phyloP scores from a whole-genome alignment of 768 basidiomycete genomes.

The Rubroboletus satanas region DNA sequence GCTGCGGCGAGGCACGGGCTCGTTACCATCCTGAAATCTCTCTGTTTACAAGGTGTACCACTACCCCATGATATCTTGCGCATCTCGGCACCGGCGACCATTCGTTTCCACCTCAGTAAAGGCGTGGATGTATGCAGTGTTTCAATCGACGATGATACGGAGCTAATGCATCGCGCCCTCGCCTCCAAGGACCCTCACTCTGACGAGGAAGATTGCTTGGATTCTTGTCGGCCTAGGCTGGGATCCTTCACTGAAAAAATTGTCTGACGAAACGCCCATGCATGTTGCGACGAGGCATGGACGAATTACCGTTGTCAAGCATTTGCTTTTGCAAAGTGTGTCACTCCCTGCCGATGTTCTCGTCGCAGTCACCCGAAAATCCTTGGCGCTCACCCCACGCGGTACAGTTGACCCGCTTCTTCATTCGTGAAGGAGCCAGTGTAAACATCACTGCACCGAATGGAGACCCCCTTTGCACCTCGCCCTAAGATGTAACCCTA shows the following conservation, averaged over 20 bases:
- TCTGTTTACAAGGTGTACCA: not conserved
- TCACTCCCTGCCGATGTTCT: too few relatives aligned
- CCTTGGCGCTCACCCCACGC: too few relatives aligned
- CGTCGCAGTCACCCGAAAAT: too few relatives aligned
- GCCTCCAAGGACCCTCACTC: too few relatives aligned
- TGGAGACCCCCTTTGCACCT: too few relatives aligned
- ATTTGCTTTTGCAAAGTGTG: too few relatives aligned
- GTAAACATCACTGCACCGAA: too few relatives aligned
- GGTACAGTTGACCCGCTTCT: too few relatives aligned
- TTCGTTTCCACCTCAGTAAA: not conserved
- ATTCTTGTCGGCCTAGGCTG: not conserved
- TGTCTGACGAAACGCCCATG: not conserved
- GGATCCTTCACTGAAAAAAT: not conserved
- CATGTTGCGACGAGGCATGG: not conserved
- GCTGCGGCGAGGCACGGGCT: not conserved
- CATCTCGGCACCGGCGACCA: not conserved
- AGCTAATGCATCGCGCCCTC: not conserved
- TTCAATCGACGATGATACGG: not conserved
- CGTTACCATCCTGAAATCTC: not conserved
- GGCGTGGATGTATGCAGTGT: not conserved
- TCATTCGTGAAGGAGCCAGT: too few relatives aligned
- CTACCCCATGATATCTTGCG: not conserved
- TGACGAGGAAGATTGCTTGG: not conserved
- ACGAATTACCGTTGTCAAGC: not conserved
- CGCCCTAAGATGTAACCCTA: too few relatives aligned